Base-by-base conservation (phyloP, 23 red algal genomes). In the Gracilaria domingensis region DNA sequence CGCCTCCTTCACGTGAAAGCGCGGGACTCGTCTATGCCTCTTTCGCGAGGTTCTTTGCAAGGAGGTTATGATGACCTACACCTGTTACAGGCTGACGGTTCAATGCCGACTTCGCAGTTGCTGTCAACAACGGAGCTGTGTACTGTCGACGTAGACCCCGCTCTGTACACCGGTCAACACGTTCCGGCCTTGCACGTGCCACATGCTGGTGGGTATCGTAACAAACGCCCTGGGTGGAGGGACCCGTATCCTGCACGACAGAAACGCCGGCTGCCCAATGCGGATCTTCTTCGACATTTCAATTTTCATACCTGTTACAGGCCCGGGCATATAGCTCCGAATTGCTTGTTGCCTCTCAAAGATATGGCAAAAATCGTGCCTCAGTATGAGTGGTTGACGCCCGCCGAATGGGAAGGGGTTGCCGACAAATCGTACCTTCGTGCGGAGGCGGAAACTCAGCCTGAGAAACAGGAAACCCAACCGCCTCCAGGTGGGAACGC, bases 381-480 rank as follows among this genome's bases (percentile, higher is more conserved):
- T 28, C 55, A 67, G 11, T 67, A 61, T 57, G 81, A 85, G 6
- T 38, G 12, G 2, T 49, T 85, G 44, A 40, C 81, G 26, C 81
- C 81, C 30, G 39, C 37, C 44, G 81, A 66, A 30, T 29, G 42
- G 42, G 42, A 45, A 45, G 5, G 40, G 12, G 47, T 85, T 49
- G 28, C 81, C 8, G 28, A 66, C 18, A 9, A 28, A 33, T 65
- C 55, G 12, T 85, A 49, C 39, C 81, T 64, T 45, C 51, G 56
- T 45, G 42, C 42, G 42, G 4, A 45, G 42, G 42, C 42, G 42
- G 42, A 45, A 4, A 45, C 42, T 45, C 25, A 45, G 38, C 50
- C 24, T 34, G 57, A 33, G 36, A 34, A 60, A 26, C 45, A 59
- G 55, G n/a, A n/a, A 59, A 5, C 16, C 14, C 14, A 5, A 24